Evolutionary conservation across 106 monocot genomes (phyloP).

Genomic region (Cymbidium sinense): DNA sequence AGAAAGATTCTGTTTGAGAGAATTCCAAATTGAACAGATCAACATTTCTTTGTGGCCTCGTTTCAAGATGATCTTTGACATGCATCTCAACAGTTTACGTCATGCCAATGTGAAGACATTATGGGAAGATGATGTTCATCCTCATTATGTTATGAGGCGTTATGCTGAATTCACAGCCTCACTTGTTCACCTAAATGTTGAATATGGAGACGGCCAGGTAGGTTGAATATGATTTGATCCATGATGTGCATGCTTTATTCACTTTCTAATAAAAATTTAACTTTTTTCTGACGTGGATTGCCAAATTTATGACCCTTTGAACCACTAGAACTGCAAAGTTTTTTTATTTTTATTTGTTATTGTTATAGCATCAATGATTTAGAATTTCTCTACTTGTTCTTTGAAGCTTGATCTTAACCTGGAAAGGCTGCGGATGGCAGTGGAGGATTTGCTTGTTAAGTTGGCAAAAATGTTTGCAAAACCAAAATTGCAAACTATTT

Average conservation of each 20-base stretch:
- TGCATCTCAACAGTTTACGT: conserved; percentile 91
- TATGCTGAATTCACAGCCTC: conserved; percentile 99
- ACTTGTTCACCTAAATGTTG: conserved; percentile 85
- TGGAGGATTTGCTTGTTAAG: conserved; percentile 84
- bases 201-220: conserved; percentile 98
- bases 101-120: conserved; percentile 83
- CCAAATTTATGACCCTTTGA: too few species aligned
- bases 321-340: neutral
- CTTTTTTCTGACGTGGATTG: neutral
- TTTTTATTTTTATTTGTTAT: neutral
- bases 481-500: conserved; percentile 83
- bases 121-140: conserved; percentile 99
- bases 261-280: neutral
- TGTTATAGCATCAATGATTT: neutral
- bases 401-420: conserved; percentile 86
- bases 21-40: conserved; percentile 35
- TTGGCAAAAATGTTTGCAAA: conserved; percentile 73
- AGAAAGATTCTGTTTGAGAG: neutral
- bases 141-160: conserved; percentile 95
- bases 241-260: neutral
- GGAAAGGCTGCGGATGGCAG: conserved; percentile 92
- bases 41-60: conserved; percentile 98
- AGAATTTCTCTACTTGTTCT: conserved; percentile 5
- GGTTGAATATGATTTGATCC: conserved; percentile 1
- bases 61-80: conserved; percentile 98